Evolutionary conservation across 768 basidiomycete genomes (phyloP).

Genomic region (Trichaptum fuscoviolaceum): DNA sequence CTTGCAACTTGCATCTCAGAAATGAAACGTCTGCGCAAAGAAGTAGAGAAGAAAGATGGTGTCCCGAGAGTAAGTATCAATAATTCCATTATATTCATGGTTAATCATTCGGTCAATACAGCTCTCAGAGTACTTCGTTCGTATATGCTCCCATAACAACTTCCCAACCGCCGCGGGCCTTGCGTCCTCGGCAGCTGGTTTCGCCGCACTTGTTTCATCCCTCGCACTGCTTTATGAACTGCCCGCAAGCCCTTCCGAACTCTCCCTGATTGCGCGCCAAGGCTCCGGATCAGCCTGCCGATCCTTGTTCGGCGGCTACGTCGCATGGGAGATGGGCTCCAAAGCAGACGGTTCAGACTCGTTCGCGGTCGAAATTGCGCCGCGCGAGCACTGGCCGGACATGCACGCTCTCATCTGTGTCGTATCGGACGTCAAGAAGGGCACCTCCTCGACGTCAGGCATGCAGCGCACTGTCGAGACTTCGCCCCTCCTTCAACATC

Average conservation of each 20-base stretch:
- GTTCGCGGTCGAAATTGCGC: slow-evolving; percentile 81
- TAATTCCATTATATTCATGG: background rate
- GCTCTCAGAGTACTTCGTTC: slow-evolving; percentile 70
- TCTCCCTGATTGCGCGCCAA: slow-evolving; percentile 93
- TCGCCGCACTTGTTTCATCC: slow-evolving; percentile 90
- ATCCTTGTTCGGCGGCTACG: slow-evolving; percentile 95
- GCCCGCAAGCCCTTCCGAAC: slow-evolving; percentile 67
- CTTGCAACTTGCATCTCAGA: slow-evolving; percentile 81
- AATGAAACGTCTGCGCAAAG: slow-evolving; percentile 70
- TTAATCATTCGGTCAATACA: slow-evolving; percentile 23
- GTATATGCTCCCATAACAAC: slow-evolving; percentile 95
- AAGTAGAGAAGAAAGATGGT: slow-evolving; percentile 66
- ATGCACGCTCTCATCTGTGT: slow-evolving; percentile 97
- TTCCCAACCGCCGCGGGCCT: slow-evolving; percentile 99
- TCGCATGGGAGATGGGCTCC: slow-evolving; percentile 85
- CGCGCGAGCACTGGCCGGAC: slow-evolving; percentile 86
- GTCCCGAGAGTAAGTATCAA: slow-evolving; percentile 54
- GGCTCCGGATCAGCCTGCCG: slow-evolving; percentile 98
- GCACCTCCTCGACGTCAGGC: slow-evolving; percentile 88
- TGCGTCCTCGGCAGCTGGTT: slow-evolving; percentile 95
- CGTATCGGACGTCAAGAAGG: slow-evolving; percentile 94
- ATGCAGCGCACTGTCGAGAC: slow-evolving; percentile 99
- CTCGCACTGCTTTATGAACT: slow-evolving; percentile 84
- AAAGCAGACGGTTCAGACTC: slow-evolving; percentile 74
- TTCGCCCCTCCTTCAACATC: slow-evolving; percentile 79